Base-by-base conservation (phyloP, 306 rosid genomes). In the Vachellia pachyceras region DNA sequence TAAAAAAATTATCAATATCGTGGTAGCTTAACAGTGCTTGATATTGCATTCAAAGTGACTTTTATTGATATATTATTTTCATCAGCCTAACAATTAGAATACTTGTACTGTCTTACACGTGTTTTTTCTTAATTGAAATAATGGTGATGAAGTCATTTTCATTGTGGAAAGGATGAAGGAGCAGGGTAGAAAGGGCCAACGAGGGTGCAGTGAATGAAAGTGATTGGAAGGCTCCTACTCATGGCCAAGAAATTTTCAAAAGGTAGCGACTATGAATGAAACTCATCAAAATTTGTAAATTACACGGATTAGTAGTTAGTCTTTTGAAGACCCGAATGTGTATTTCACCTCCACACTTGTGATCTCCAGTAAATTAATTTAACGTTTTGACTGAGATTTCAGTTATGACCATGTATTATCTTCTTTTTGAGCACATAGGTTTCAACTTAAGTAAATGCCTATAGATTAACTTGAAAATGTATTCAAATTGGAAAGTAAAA, bases 151-250 rank as follows among this genome's bases (percentile, higher is more conserved):
- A 42, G 35, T 50, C 14, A 72, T 85, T 42, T 69, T 69, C 74
- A 22, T 63, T 70, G 83, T 36, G 70, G 72, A 60, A 73, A 79
- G 82, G 57, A 75, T 66, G 73, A 36, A 82, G 79, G 58, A 69
- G 74, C n/a, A 82, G 75, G 5, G 81, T 75, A 36, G 84, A 75
- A 79, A 64, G 78, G 12, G 37, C 11, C 3, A 78, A 35, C 29
- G n/a, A 72, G 10, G 65, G 70, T 22, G 60, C 39, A 41, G 23
- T 20, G 55, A 55, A 75, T 10, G 81, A 78, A 55, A 25, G 58
- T 81, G 74, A 49, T 14, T 1, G 82, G 82, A 82, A 72, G 70
- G 14, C 65, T 79, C 80, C 6, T 40, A 29, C 76, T 5, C 44
- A 44, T 14, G 67, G 17, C 77, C 10, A 0, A 3, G 77, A 82